Evolutionary conservation across 306 rosid genomes (phyloP), one percentile per base, ranked within the genome.

Genomic region (Hippophae tibetana): DNA sequence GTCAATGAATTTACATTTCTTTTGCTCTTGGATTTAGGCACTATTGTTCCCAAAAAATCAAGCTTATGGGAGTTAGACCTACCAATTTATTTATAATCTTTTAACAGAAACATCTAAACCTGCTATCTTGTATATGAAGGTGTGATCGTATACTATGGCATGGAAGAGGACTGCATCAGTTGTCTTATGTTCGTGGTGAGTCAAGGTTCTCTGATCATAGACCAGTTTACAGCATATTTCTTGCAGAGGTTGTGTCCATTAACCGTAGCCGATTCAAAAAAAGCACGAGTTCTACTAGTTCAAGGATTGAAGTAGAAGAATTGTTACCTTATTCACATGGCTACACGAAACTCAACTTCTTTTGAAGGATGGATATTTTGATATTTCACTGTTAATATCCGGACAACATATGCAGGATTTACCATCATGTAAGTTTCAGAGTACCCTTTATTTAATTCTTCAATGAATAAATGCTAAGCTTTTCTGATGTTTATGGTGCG

Each of bases 141-240:
- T 93, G 99, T 60, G 99, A 93, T 71, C 86, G 99, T 18, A 86
- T 93, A 62, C 64, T 93, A 61, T 93, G 99, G 99, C 66, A 75
- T 7, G 99, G 99, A 74, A 75, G 82, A 77, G 99, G 99, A 65
- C 75, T 93, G 65, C 78, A 43, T 58, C 99, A 93, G 54, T 61
- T 93, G 78, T 86, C 89, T 43, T 93, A 93, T 63, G 94, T 88
- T 63, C 90, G 99, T 44, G 97, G 99, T 9, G 99, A 93, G 65
- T 88, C 99, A 8, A 84, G 82, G 46, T 93, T 93, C 81, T 93
- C 99, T 3, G 99, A 93, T 79, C 99, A 93, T 62, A 82, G 99
- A 67, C 97, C 97, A 57, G 99, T 93, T 64, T 89, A 81, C 54
- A 71, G 96, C 52, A 67, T 84, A 27, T 93, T 93, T 67, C 55